Conservation (phyloP, 2,329 filamentous ascomycete species). For the Aspergillus awamori region DNA sequence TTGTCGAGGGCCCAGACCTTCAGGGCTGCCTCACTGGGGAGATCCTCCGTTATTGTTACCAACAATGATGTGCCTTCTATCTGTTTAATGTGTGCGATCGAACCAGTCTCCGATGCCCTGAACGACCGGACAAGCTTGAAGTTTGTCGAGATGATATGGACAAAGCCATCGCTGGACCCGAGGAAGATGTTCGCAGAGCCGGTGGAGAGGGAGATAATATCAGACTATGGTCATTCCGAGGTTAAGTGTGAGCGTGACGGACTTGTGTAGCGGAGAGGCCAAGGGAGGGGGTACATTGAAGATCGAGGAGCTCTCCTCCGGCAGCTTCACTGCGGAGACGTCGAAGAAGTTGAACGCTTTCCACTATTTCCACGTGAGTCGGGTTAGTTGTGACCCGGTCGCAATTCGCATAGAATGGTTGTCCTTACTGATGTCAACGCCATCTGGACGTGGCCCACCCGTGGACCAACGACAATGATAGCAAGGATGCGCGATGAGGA, state of each 20-base stretch:
- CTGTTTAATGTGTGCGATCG: conserved; percentile 90
- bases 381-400: conserved; percentile 10
- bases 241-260: not conserved
- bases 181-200: conserved; percentile 89
- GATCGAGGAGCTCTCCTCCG: conserved; percentile 74
- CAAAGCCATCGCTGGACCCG: conserved; percentile 79
- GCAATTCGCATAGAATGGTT: not conserved
- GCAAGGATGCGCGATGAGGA: conserved; percentile 23
- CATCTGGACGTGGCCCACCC: conserved; percentile 42
- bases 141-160: conserved; percentile 82
- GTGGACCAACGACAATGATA: conserved; percentile 26
- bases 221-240: conserved; percentile 48
- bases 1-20: conserved; percentile 99
- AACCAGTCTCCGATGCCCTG: conserved; percentile 74
- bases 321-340: conserved; percentile 78
- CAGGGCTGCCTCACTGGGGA: conserved; percentile 81
- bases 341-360: conserved; percentile 99
- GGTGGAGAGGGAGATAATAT: conserved; percentile 80
- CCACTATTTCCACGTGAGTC: conserved; percentile 65
- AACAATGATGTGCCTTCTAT: conserved; percentile 83
- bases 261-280: not conserved
- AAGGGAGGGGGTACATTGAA: conserved; percentile 67
- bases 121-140: conserved; percentile 89
- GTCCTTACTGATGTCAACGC: conserved; percentile 47
- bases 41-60: conserved; percentile 79